phyloP scores from a whole-genome alignment of 2,329 filamentous ascomycete species.

The Colletotrichum sp. region DNA sequence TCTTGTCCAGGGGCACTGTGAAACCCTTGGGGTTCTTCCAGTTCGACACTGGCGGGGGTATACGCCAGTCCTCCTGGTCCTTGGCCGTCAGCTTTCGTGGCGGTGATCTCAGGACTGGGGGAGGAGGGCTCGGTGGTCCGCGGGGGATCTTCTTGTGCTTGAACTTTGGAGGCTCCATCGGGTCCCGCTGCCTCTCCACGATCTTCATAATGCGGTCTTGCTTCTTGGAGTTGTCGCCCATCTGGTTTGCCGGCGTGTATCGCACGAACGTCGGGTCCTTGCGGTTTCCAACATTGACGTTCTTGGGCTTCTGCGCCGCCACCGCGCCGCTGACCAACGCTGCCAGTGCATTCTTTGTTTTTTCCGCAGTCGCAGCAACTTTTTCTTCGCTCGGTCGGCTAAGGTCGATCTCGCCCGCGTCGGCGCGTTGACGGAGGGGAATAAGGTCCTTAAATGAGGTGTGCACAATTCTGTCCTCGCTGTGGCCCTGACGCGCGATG shows the following conservation, averaged over 20 bases:
- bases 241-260: slow-evolving; percentile 95
- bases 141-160: slow-evolving; percentile 98
- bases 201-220: slow-evolving; percentile 99
- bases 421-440: slow-evolving; percentile 87
- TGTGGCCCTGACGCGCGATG: slow-evolving; percentile 88
- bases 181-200: slow-evolving; percentile 90
- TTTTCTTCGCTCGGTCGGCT: slow-evolving; percentile 85
- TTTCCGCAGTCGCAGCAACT: slow-evolving; percentile 82
- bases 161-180: slow-evolving; percentile 97
- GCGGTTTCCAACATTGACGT: slow-evolving; percentile 79
- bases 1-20: slow-evolving; percentile 94
- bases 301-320: slow-evolving; percentile 94
- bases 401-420: slow-evolving; percentile 89
- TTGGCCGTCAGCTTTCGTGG: slow-evolving; percentile 94
- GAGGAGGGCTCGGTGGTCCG: slow-evolving; percentile 89
- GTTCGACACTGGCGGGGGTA: slow-evolving; percentile 85
- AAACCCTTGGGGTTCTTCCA: slow-evolving; percentile 99
- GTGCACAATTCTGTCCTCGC: slow-evolving; percentile 83
- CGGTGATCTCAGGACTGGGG: slow-evolving; percentile 93
- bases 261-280: slow-evolving; percentile 92
- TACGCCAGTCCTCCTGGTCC: slow-evolving; percentile 97
- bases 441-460: slow-evolving; percentile 97
- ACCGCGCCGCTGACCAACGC: slow-evolving; percentile 84
- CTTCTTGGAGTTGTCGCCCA: slow-evolving; percentile 87
- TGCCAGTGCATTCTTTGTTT: slow-evolving; percentile 85